Base-by-base conservation (phyloP, 345 rosid species). In the Salix purpurea region DNA sequence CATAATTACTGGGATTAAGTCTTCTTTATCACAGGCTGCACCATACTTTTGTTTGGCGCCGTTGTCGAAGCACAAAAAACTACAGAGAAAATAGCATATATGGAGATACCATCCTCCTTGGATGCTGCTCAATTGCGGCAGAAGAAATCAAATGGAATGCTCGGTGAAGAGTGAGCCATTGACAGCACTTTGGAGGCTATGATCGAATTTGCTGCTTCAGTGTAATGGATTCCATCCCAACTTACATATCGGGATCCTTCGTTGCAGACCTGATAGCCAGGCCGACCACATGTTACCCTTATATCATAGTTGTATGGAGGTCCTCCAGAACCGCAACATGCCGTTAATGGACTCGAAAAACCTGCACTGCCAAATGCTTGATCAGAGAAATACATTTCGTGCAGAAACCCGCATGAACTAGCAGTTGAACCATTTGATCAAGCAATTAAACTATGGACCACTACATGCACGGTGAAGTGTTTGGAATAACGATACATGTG, bases 181-280 rank as follows among this genome's bases (percentile, higher is more conserved):
- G 98, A 92, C 70, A 88, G 84, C 48, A 90, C 82, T 82, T 85
- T 86, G 48, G 87, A 87, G 64, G 97, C 90, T 26, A 90, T 65
- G 37, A 92, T 79, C 39, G 80, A 40, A 67, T 92, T 92, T 65
- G 97, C 96, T 9, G 88, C 91, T 88, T 91, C 96, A 3, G 91
- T 92, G 80, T 84, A 88, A 83, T 91, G 98, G 77, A 88, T 91
- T 9, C 96, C 96, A 75, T 92, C 96, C 97, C 97, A 91, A 78
- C 82, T 94, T 37, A 91, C 37, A 34, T 40, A 86, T 58, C 80
- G 65, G 40, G 92, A 81, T 52, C 92, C 90, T 65, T 88, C 87
- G 0, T 61, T 52, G 50, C 97, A 94, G 13, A 79, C 85, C 15
- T 76, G 75, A 67, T 75, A 75, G 6, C 89, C 93, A 26, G 86